Conservation (phyloP, 2,329 filamentous ascomycete genomes). For the Verticillium nonalfalfae region DNA sequence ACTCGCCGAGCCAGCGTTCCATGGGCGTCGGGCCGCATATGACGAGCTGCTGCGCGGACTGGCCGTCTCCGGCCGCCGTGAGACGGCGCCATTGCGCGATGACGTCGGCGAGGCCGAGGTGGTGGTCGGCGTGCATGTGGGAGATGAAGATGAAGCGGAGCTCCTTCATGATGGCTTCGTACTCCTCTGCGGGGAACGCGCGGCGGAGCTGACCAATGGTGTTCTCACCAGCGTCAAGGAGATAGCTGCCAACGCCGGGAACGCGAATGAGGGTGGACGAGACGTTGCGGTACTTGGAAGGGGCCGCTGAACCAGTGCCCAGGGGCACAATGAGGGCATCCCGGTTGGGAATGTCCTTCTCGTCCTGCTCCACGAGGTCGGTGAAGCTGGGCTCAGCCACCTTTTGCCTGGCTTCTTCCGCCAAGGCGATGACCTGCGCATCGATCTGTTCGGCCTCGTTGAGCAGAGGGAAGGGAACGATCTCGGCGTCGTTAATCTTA, state of each 20-base stretch:
- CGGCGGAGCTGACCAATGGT: constrained; percentile 83
- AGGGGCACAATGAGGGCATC: constrained; percentile 81
- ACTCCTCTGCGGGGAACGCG: constrained; percentile 57
- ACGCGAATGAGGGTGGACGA: constrained; percentile 80
- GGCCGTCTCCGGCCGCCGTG: constrained; percentile 24
- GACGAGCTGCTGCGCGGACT: constrained; percentile 40
- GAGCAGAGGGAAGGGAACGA: constrained; percentile 33
- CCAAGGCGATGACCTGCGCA: constrained; percentile 42
- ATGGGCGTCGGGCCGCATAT: constrained; percentile 68
- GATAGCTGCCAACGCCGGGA: constrained; percentile 78
- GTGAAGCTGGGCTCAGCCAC: constrained; percentile 38
- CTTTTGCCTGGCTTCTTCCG: constrained; percentile 36
- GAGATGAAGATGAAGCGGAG: constrained; percentile 86
- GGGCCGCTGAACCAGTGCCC: constrained; percentile 84
- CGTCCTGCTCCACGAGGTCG: constrained; percentile 40
- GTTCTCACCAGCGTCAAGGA: constrained; percentile 89
- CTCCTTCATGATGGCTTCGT: constrained; percentile 67
- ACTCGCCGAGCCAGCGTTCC: constrained; percentile 72
- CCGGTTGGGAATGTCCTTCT: constrained; percentile 61
- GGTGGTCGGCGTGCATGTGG: constrained; percentile 94
- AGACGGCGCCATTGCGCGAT: constrained; percentile 72
- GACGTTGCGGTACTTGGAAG: constrained; percentile 93
- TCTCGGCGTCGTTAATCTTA: constrained; percentile 36
- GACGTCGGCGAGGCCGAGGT: constrained; percentile 77
- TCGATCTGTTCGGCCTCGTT: constrained; percentile 32